These are phyloP conservation scores for Knufia petricola DNA, from an alignment of 2,329 filamentous ascomycete genomes.

Conservation along the genomic window DNA sequence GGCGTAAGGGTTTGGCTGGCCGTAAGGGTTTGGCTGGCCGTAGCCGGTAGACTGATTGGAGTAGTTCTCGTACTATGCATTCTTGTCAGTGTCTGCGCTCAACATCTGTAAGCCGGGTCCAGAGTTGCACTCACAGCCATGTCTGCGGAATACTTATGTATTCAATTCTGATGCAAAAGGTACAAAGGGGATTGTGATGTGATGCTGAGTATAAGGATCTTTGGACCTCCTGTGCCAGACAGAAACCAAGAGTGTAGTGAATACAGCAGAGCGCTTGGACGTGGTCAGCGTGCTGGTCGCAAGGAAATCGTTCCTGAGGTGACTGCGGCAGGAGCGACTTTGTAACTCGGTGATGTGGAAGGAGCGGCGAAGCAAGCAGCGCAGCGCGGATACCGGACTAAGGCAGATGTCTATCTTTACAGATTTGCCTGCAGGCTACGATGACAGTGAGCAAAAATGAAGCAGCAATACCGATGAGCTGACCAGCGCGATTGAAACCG, in stretches of 20 bases:
- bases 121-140: slow-evolving; percentile 3
- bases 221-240: neutral
- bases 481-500: neutral
- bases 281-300: neutral
- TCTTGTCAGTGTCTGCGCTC: neutral
- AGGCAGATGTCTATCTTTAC: slow-evolving; percentile 2
- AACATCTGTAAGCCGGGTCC: neutral
- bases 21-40: slow-evolving; percentile 16
- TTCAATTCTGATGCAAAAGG: neutral
- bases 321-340: neutral
- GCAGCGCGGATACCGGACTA: neutral
- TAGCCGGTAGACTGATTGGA: neutral
- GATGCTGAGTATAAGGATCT: slow-evolving; percentile 3
- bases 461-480: slow-evolving; percentile 1
- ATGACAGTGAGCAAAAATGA: slow-evolving; percentile 3
- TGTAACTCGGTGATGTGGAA: slow-evolving; percentile 1
- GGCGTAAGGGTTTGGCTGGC: slow-evolving; percentile 23
- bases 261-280: neutral
- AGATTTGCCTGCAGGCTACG: slow-evolving; percentile 4
- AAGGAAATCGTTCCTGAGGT: neutral
- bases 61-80: slow-evolving; percentile 1
- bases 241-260: neutral
- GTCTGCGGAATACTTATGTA: neutral
- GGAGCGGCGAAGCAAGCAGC: neutral
- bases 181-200: slow-evolving; percentile 1